These are phyloP conservation scores for Rhizopogon vulgaris DNA, from an alignment of 768 basidiomycete genomes.

Conservation along the genomic window DNA sequence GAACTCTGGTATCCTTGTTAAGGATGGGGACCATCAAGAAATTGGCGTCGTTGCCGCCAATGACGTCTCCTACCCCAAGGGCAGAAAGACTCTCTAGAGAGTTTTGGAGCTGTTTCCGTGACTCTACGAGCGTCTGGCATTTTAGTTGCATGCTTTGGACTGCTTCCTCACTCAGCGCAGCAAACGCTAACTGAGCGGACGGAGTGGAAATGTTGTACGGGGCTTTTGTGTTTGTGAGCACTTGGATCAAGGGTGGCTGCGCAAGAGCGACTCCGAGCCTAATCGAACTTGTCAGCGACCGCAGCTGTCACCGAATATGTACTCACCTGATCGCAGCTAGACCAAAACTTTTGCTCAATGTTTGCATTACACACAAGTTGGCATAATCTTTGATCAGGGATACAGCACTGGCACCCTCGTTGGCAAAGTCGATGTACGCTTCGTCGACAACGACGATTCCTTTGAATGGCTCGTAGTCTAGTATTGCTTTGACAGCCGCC, in stretches of 20 bases:
- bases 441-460: conserved; percentile 95
- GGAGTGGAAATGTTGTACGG: conserved; percentile 96
- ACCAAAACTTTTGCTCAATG: conserved; percentile 93
- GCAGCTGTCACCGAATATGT: not conserved
- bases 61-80: conserved; percentile 55
- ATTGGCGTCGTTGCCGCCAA: conserved; percentile 87
- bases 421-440: conserved; percentile 94
- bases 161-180: conserved; percentile 67
- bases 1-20: conserved; percentile 28
- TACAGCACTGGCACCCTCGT: conserved; percentile 53
- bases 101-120: conserved; percentile 49
- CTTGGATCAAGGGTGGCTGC: conserved; percentile 83
- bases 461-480: conserved; percentile 78
- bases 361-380: conserved; percentile 94
- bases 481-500: conserved; percentile 54
- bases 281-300: conserved; percentile 1
- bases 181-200: conserved; percentile 73
- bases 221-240: conserved; percentile 92
- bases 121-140: conserved; percentile 47
- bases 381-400: conserved; percentile 72
- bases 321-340: conserved; percentile 89
- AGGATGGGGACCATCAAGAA: conserved; percentile 82
- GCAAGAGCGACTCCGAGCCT: conserved; percentile 89
- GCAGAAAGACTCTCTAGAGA: conserved; percentile 41
- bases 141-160: conserved; percentile 61